These are phyloP conservation scores for Clathrospora elynae DNA, from an alignment of 2,329 filamentous ascomycete species.

Conservation along the genomic window DNA sequence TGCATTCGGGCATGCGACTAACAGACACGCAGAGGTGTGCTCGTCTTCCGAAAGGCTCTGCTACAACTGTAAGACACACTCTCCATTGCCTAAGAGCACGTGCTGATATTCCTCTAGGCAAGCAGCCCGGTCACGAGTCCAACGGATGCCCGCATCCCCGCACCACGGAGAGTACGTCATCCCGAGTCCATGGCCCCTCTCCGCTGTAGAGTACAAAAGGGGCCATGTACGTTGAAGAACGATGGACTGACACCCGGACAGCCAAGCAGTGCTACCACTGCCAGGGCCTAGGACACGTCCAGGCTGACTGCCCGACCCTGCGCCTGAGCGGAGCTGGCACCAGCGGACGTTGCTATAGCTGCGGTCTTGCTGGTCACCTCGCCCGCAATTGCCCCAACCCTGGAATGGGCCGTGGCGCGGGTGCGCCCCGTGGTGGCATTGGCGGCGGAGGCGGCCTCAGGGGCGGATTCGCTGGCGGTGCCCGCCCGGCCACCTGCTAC, in stretches of 20 bases:
- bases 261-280: constrained; percentile 99
- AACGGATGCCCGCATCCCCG: constrained; percentile 96
- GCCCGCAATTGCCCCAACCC: constrained; percentile 87
- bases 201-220: not conserved
- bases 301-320: constrained; percentile 97
- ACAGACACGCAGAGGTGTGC: constrained; percentile 74
- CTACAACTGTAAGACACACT: constrained; percentile 84
- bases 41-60: constrained; percentile 96
- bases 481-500: constrained; percentile 69
- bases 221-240: not conserved
- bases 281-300: constrained; percentile 96
- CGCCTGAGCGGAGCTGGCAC: constrained; percentile 81
- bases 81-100: constrained; percentile 10
- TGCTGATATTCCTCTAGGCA: constrained; percentile 58
- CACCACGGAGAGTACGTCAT: constrained; percentile 79
- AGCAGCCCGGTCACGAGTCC: constrained; percentile 94
- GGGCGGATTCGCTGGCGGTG: constrained; percentile 74
- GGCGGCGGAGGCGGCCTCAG: constrained; percentile 72
- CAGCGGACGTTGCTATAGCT: constrained; percentile 94
- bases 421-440: constrained; percentile 74
- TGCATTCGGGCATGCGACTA: constrained; percentile 22
- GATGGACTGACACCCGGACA: constrained; percentile 41
- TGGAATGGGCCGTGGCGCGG: constrained; percentile 67
- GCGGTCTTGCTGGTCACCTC: constrained; percentile 89
- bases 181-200: not conserved